phyloP scores from a whole-genome alignment of 2,329 filamentous ascomycete genomes.

The Dactylellina leptospora region DNA sequence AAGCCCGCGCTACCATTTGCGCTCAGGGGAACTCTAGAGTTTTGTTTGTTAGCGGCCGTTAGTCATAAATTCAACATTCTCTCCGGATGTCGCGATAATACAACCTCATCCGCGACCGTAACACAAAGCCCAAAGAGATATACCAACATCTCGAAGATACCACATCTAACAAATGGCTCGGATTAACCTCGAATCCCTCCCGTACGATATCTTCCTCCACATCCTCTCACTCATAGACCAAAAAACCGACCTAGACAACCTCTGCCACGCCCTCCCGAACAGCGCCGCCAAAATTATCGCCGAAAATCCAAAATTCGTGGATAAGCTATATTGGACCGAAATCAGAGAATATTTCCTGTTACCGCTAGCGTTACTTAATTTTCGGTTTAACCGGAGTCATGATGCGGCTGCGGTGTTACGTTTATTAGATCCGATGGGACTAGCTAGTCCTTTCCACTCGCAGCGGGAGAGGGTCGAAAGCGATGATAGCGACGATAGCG shows the following conservation, averaged over 20 bases:
- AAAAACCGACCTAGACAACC: conserved; percentile 33
- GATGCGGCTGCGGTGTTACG: not conserved
- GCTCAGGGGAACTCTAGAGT: too few relatives aligned
- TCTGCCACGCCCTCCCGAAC: conserved; percentile 25
- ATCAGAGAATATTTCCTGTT: conserved; percentile 19
- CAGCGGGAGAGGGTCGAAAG: not conserved
- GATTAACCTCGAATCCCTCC: conserved; percentile 18
- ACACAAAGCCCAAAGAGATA: too few relatives aligned
- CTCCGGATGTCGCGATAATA: too few relatives aligned
- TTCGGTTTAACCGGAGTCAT: not conserved
- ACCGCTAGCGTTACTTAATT: not conserved
- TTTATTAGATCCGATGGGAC: not conserved
- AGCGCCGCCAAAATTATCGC: not conserved
- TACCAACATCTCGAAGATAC: not conserved
- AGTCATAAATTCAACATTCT: too few relatives aligned
- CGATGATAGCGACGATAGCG: not conserved
- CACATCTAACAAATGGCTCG: not conserved
- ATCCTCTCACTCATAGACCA: conserved; percentile 25
- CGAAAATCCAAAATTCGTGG: not conserved
- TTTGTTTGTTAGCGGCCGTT: too few relatives aligned
- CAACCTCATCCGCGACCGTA: too few relatives aligned
- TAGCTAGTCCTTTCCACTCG: not conserved
- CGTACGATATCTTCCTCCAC: conserved; percentile 27
- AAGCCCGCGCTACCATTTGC: too few relatives aligned
- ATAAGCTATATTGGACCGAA: conserved; percentile 19